Conservation (phyloP, 2,329 filamentous ascomycete species). For the Fusarium tjaetaba region DNA sequence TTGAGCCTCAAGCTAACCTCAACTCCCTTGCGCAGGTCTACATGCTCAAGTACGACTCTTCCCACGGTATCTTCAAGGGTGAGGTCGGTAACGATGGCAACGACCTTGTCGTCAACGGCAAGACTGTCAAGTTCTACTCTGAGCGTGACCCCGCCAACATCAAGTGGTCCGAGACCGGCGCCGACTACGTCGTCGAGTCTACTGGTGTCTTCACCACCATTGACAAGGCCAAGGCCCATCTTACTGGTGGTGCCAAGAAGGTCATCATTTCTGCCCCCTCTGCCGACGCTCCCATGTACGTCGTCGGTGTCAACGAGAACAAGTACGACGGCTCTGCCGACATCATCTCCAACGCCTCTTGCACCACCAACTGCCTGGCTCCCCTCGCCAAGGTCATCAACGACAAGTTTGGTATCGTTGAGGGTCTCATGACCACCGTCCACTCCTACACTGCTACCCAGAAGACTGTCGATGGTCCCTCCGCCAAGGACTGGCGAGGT, state of each 20-base stretch:
- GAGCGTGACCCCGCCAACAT: slow-evolving; percentile 91
- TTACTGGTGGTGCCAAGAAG: slow-evolving; percentile 98
- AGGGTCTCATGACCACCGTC: slow-evolving; percentile 99
- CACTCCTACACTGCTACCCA: slow-evolving; percentile 99
- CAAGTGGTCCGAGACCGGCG: slow-evolving; percentile 88
- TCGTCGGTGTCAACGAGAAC: slow-evolving; percentile 98
- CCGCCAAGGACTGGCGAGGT: slow-evolving; percentile 99
- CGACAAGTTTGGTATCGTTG: slow-evolving; percentile 97
- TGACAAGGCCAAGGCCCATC: slow-evolving; percentile 93
- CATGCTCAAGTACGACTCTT: slow-evolving; percentile 99
- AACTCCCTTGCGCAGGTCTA: slow-evolving; percentile 73
- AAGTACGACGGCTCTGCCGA: slow-evolving; percentile 89
- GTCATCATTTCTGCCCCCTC: slow-evolving; percentile 93
- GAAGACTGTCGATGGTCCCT: slow-evolving; percentile 99
- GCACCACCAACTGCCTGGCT: slow-evolving; percentile 99
- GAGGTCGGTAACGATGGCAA: slow-evolving; percentile 76
- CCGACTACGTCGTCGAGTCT: slow-evolving; percentile 95
- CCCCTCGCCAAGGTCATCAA: slow-evolving; percentile 99
- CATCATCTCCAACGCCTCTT: slow-evolving; percentile 99
- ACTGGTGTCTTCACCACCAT: slow-evolving; percentile 99
- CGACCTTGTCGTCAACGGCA: slow-evolving; percentile 90
- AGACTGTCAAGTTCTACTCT: slow-evolving; percentile 93
- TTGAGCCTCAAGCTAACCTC: slow-evolving; percentile 10
- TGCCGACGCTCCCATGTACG: slow-evolving; percentile 98
- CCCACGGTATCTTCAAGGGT: slow-evolving; percentile 97